A percentile compares a stretch with the other conserved stretches of the same genome.
Evolutionary conservation across 2,329 filamentous ascomycete genomes (phyloP).

Genomic region (Cercospora citrullina): DNA sequence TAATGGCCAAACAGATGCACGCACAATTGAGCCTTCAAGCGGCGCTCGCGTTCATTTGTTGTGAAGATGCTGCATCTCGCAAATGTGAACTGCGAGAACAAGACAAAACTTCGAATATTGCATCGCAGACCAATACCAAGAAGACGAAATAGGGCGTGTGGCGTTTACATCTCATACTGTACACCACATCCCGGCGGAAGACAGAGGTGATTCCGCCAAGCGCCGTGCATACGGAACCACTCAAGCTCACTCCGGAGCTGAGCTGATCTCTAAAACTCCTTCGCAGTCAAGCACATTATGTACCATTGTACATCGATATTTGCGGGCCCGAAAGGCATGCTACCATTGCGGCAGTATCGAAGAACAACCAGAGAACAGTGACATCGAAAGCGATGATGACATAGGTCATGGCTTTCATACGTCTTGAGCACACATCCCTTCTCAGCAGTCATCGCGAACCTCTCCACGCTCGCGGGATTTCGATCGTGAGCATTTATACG

Average conservation of each 20-base stretch:
- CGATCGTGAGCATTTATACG: not conserved
- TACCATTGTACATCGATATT: not conserved
- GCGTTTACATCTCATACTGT: not conserved
- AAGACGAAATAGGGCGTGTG: not conserved
- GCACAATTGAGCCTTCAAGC: not conserved
- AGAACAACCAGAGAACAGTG: not conserved
- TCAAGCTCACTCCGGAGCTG: not conserved
- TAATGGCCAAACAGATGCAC: not conserved
- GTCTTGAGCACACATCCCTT: not conserved
- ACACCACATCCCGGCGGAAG: not conserved
- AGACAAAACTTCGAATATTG: not conserved
- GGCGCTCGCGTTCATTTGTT: not conserved
- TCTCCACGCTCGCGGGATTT: not conserved
- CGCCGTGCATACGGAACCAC: slow-evolving; percentile 4
- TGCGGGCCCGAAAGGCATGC: not conserved
- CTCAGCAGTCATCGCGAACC: not conserved
- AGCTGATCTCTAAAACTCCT: not conserved
- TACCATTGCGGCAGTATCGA: not conserved
- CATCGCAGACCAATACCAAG: not conserved
- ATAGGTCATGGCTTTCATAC: not conserved
- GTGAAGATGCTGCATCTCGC: not conserved
- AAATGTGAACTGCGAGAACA: not conserved
- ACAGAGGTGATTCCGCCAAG: not conserved
- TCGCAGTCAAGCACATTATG: not conserved
- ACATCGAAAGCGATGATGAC: not conserved